Percentiles rank a stretch among this genome's conserved stretches.
Conservation (phyloP, 306 rosid species). For the Fagus crenata region DNA sequence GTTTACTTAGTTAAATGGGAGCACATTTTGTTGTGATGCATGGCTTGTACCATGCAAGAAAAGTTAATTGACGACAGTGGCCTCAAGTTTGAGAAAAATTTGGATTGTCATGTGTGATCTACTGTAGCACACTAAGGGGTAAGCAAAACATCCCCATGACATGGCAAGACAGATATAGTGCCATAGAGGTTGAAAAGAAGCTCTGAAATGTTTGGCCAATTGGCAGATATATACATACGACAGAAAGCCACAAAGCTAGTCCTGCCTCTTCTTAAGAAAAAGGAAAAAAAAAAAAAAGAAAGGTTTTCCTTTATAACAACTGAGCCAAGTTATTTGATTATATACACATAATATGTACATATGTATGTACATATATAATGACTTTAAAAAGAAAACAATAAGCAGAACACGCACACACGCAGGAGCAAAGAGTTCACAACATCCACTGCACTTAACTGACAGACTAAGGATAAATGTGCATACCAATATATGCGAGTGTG, state of each 20-base stretch:
- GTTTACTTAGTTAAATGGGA: background rate
- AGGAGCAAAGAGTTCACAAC: slow-evolving; percentile 2
- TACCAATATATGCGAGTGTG: slow-evolving; percentile 83
- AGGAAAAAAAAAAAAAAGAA: background rate
- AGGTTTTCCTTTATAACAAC: background rate
- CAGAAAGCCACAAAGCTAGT: background rate
- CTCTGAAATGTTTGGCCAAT: background rate
- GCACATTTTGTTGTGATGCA: background rate
- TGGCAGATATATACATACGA: background rate
- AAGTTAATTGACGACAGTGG: background rate
- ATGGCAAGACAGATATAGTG: slow-evolving; percentile 9
- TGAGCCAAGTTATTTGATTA: background rate
- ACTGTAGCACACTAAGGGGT: background rate
- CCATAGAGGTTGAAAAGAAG: slow-evolving; percentile 8
- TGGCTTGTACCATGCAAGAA: background rate
- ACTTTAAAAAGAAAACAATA: background rate
- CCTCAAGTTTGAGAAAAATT: background rate
- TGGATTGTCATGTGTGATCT: background rate
- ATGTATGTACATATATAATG: background rate
- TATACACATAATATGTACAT: background rate
- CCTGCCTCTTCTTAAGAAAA: too few species aligned
- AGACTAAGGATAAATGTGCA: slow-evolving; percentile 18
- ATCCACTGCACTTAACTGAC: slow-evolving; percentile 19
- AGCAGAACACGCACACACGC: background rate
- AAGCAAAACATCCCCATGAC: slow-evolving; percentile 15